phyloP scores from a whole-genome alignment of 495 filamentous ascomycete species.

The Xylaria longipes region DNA sequence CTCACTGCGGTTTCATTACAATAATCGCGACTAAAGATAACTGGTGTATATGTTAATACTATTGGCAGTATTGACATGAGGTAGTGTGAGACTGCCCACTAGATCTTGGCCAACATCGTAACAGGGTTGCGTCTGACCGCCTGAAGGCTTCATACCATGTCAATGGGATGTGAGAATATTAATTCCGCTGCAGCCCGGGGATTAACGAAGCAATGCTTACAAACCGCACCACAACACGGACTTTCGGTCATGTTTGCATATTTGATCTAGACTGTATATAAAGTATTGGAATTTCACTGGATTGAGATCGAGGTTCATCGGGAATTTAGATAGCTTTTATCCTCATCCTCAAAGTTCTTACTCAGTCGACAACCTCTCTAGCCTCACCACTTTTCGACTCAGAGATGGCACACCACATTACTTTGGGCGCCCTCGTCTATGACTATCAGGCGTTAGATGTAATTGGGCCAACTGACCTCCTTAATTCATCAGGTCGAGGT shows the following conservation, averaged over 20 bases:
- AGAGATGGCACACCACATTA: constrained; percentile 36
- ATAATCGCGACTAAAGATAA: background rate
- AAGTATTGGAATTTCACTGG: background rate
- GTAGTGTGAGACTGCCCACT: background rate
- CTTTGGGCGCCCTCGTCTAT: constrained; percentile 36
- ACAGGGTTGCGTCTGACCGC: background rate
- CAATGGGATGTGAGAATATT: background rate
- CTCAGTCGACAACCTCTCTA: background rate
- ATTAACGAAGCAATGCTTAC: constrained; percentile 9
- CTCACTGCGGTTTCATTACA: background rate
- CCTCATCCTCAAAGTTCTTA: background rate
- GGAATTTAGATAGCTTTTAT: background rate
- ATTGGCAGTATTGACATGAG: background rate
- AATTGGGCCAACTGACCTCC: constrained; percentile 43
- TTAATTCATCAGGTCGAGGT: constrained; percentile 35
- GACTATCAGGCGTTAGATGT: constrained; percentile 45
- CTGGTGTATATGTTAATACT: background rate
- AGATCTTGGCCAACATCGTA: background rate
- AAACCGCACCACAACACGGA: background rate
- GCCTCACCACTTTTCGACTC: background rate
- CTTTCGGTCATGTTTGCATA: background rate
- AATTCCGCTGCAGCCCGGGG: constrained; percentile 16
- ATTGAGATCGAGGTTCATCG: background rate
- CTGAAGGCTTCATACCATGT: too few species aligned
- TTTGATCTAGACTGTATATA: background rate